These are phyloP conservation scores for Cystofilobasidium bisporidii DNA, from an alignment of 768 basidiomycete species.

Conservation along the genomic window DNA sequence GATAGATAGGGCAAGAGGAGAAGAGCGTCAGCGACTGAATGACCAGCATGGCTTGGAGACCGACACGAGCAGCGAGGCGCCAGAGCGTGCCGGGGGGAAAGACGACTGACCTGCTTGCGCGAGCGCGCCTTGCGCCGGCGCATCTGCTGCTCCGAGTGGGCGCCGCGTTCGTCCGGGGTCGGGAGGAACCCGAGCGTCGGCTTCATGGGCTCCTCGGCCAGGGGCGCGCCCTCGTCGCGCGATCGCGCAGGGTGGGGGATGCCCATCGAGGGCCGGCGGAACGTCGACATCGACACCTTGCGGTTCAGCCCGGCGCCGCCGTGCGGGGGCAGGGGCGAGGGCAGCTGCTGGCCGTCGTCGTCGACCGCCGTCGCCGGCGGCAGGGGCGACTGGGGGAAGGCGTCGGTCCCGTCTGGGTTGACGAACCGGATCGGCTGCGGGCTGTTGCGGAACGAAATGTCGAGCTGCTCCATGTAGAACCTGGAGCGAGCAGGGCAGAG, in stretches of 20 bases:
- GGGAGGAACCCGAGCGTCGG: conserved; percentile 48
- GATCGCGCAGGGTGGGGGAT: conserved; percentile 7
- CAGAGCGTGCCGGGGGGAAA: no score
- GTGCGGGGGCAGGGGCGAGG: no score
- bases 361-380: conserved; percentile 21
- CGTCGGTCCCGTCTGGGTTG: neutral
- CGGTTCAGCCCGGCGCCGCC: conserved; percentile 21
- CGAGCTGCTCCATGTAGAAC: conserved; percentile 56
- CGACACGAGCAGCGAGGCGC: no score
- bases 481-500: neutral
- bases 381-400: conserved; percentile 13
- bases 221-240: neutral
- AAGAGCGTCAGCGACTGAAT: no score
- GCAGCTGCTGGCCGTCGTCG: conserved; percentile 19
- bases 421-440: conserved; percentile 52
- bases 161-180: conserved; percentile 33
- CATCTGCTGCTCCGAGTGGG: neutral
- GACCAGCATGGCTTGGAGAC: no score
- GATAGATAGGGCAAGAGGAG: no score
- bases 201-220: conserved; percentile 32
- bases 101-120: neutral
- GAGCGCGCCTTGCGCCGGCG: neutral
- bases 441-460: conserved; percentile 54
- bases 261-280: conserved; percentile 11
- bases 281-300: conserved; percentile 25